These are phyloP conservation scores for Solanum appendiculatum DNA, from an alignment of 257 asterid species.

Conservation along the genomic window DNA sequence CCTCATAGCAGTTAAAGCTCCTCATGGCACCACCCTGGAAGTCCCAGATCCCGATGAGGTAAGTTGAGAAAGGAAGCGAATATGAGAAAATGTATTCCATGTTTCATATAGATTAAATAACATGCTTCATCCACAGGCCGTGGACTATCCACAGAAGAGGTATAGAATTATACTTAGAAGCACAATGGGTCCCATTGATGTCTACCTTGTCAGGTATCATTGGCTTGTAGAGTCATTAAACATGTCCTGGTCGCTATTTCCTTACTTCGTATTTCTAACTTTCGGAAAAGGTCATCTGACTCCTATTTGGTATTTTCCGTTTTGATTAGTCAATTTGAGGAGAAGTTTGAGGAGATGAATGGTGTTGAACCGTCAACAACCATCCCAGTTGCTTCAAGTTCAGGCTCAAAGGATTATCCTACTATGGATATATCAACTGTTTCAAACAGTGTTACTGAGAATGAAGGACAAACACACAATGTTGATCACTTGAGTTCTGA, in stretches of 20 bases:
- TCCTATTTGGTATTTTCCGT: not conserved
- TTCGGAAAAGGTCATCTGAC: not conserved
- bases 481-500: constrained; percentile 23
- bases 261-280: not conserved
- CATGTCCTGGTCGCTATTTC: not conserved
- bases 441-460: constrained; percentile 22
- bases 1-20: constrained; percentile 84
- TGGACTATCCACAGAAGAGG: constrained; percentile 89
- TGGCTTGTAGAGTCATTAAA: not conserved
- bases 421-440: constrained; percentile 21
- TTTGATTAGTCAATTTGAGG: constrained; percentile 73
- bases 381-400: constrained; percentile 50
- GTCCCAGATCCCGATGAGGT: constrained; percentile 99
- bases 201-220: constrained; percentile 85
- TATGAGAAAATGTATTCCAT: constrained; percentile 4
- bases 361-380: constrained; percentile 44
- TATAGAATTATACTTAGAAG: constrained; percentile 92
- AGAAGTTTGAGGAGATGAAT: constrained; percentile 73
- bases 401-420: constrained; percentile 48
- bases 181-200: constrained; percentile 95
- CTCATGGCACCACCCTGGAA: constrained; percentile 96
- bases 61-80: constrained; percentile 6
- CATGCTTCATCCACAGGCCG: constrained; percentile 41
- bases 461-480: constrained; percentile 38
- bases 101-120: constrained; percentile 7